phyloP scores from a whole-genome alignment of 371 early-diverging fungal genomes.

The Nosema muscidifuracis region DNA sequence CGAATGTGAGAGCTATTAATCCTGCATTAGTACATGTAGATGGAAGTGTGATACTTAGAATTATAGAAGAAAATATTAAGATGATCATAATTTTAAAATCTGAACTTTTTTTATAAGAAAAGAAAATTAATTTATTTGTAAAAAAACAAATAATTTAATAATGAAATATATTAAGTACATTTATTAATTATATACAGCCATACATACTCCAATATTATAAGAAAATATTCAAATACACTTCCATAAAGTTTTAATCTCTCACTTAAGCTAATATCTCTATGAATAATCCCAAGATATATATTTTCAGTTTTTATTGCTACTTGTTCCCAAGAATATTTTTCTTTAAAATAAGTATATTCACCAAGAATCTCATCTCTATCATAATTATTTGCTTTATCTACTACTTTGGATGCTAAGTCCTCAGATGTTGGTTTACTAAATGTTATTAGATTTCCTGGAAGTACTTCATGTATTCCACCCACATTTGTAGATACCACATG shows the following conservation, averaged over 20 bases:
- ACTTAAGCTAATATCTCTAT: background rate
- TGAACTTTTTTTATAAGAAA: background rate
- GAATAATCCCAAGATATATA: conserved; percentile 12
- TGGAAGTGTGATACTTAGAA: background rate
- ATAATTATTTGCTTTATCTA: conserved; percentile 19
- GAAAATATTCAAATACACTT: conserved; percentile 6
- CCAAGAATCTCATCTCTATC: conserved; percentile 1
- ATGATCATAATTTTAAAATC: background rate
- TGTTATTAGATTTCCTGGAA: conserved; percentile 83
- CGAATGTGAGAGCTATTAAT: conserved; percentile 58
- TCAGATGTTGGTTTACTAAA: conserved; percentile 81
- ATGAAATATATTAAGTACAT: background rate
- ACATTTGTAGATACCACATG: conserved; percentile 92
- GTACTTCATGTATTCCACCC: conserved; percentile 93
- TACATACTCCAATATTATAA: conserved; percentile 21
- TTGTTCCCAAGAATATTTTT: conserved; percentile 18
- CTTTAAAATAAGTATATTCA: background rate
- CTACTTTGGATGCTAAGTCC: conserved; percentile 64
- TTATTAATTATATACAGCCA: background rate
- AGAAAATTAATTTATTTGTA: too few species aligned
- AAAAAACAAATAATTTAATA: too few species aligned
- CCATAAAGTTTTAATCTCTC: conserved; percentile 8
- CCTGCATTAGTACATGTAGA: conserved; percentile 49
- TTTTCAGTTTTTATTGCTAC: conserved; percentile 24
- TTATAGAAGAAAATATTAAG: background rate